Percentiles rank a stretch among this genome's conserved stretches.
Evolutionary conservation across 2,329 filamentous ascomycete genomes (phyloP).

Genomic region (Aspergillus novofumigatus): DNA sequence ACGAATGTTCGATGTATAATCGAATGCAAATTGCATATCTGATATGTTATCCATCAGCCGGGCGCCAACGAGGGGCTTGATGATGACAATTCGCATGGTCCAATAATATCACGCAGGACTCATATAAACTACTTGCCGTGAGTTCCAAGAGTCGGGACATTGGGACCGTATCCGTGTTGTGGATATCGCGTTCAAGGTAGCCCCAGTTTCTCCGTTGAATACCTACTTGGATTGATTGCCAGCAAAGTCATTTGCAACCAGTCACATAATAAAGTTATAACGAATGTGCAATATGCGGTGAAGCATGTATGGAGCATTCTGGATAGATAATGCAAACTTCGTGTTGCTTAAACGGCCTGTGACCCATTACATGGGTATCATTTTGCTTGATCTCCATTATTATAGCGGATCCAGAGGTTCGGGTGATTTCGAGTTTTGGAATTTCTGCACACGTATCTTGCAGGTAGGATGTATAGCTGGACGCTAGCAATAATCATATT

Average conservation of each 20-base stretch:
- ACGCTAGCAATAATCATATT: conserved; percentile 2
- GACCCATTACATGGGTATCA: conserved; percentile 1
- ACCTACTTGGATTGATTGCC: conserved; percentile 6
- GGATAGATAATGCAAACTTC: background rate
- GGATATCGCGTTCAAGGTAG: background rate
- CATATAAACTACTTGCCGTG: background rate
- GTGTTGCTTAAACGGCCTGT: conserved; percentile 10
- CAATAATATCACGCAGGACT: background rate
- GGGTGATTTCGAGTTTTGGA: background rate
- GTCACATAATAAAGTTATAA: conserved; percentile 8
- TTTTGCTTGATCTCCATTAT: conserved; percentile 1
- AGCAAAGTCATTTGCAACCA: conserved; percentile 7
- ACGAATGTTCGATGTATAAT: background rate
- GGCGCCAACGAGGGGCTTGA: background rate
- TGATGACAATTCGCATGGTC: background rate
- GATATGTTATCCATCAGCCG: background rate
- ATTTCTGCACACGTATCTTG: conserved; percentile 11
- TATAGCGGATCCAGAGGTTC: background rate
- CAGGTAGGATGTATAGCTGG: conserved; percentile 6
- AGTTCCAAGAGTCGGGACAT: background rate
- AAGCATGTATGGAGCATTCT: background rate
- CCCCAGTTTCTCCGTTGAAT: background rate
- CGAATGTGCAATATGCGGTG: background rate
- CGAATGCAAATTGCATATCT: background rate
- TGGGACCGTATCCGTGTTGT: background rate